Evolutionary conservation across 208 protist species (phyloP).

Genomic region (Acanthamoeba royreba): DNA sequence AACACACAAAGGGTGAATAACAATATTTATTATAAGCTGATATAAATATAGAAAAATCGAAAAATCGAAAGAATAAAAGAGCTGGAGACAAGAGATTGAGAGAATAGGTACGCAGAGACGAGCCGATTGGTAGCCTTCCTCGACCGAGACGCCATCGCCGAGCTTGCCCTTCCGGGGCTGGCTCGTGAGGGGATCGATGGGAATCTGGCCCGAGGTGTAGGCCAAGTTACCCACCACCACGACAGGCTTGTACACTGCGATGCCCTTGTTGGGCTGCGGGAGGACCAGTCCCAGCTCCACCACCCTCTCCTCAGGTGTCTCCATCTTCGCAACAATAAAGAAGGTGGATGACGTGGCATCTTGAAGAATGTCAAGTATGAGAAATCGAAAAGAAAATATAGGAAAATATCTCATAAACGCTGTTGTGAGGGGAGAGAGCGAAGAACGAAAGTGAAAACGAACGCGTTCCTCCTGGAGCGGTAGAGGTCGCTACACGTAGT

Average conservation of each 20-base stretch:
- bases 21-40: not conserved
- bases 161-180: not conserved
- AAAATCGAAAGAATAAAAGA: not conserved
- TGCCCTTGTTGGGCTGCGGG: not conserved
- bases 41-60: not conserved
- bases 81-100: too few species aligned
- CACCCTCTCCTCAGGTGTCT: not conserved
- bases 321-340: not conserved
- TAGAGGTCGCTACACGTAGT: too few species aligned
- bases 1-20: not conserved
- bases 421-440: too few species aligned
- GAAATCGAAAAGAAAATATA: too few species aligned
- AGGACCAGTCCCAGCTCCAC: not conserved
- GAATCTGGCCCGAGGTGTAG: not conserved
- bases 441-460: not conserved
- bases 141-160: not conserved
- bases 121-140: not conserved
- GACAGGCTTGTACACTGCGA: not conserved
- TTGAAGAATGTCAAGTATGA: too few species aligned
- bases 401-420: too few species aligned
- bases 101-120: not conserved
- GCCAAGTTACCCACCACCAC: not conserved
- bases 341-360: too few species aligned
- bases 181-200: not conserved
- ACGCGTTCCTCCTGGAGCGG: too few species aligned